These are phyloP conservation scores for Penicillium subrubescens DNA, from an alignment of 495 filamentous ascomycete species.

Conservation along the genomic window DNA sequence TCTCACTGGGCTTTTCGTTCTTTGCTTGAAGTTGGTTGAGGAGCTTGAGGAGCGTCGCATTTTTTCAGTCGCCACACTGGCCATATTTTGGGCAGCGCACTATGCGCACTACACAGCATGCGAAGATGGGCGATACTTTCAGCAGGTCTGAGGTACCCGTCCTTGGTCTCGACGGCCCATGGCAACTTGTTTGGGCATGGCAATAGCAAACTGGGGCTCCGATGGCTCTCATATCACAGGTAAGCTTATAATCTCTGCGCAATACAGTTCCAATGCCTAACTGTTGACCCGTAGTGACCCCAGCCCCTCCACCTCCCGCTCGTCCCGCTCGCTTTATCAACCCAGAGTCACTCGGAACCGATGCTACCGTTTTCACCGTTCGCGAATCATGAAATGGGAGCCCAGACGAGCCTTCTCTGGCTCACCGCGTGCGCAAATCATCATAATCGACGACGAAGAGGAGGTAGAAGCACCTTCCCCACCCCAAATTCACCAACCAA, in stretches of 20 bases:
- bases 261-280: neutral
- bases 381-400: neutral
- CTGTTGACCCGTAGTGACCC: neutral
- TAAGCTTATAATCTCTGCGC: neutral
- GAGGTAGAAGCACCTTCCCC: neutral
- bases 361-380: neutral
- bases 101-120: slow-evolving; percentile 32
- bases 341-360: neutral
- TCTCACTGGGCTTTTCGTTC: neutral
- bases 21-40: neutral
- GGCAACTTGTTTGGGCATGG: slow-evolving; percentile 1
- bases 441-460: slow-evolving; percentile 17
- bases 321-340: neutral
- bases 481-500: neutral
- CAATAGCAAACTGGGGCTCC: neutral
- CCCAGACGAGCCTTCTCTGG: slow-evolving; percentile 10
- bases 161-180: slow-evolving; percentile 7
- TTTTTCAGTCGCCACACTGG: neutral
- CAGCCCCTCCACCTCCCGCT: neutral
- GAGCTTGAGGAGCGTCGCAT: neutral
- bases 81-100: slow-evolving; percentile 9
- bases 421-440: slow-evolving; percentile 9
- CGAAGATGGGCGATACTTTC: slow-evolving; percentile 20
- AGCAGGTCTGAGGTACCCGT: slow-evolving; percentile 26
- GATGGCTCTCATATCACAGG: neutral